These are phyloP conservation scores for Anthostomella pinea DNA, from an alignment of 2,329 filamentous ascomycete species.

Conservation along the genomic window DNA sequence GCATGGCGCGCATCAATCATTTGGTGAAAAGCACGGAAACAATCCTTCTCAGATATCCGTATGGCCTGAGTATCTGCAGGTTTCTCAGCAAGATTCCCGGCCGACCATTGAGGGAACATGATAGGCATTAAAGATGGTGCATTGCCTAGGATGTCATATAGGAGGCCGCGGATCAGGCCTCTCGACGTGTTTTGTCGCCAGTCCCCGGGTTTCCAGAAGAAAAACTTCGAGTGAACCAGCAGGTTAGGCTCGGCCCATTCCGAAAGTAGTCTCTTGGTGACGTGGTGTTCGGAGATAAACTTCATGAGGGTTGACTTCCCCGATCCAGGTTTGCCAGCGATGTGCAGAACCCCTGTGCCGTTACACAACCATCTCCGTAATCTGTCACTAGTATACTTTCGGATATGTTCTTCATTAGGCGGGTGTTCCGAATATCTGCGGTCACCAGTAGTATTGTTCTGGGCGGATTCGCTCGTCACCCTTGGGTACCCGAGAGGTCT, in stretches of 20 bases:
- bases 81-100: slow-evolving; percentile 6
- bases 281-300: background rate
- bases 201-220: slow-evolving; percentile 2
- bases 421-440: too few relatives aligned
- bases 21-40: background rate
- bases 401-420: too few relatives aligned
- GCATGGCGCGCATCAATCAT: background rate
- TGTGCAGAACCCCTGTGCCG: background rate
- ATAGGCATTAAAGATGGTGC: slow-evolving; percentile 7
- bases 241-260: background rate
- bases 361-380: background rate
- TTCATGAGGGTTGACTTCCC: slow-evolving; percentile 1
- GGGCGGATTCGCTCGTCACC: too few relatives aligned
- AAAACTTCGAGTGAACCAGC: background rate
- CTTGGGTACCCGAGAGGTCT: too few relatives aligned
- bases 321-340: background rate
- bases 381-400: background rate
- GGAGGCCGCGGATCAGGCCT: background rate
- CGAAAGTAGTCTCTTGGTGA: background rate
- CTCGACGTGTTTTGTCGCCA: background rate
- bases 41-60: background rate
- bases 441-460: too few relatives aligned
- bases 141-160: slow-evolving; percentile 7
- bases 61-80: slow-evolving; percentile 1
- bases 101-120: slow-evolving; percentile 11